A percentile compares a stretch with the other conserved stretches of the same genome.
These are phyloP conservation scores for Alternaria conjuncta DNA, from an alignment of 2,329 filamentous ascomycete species.

Conservation along the genomic window DNA sequence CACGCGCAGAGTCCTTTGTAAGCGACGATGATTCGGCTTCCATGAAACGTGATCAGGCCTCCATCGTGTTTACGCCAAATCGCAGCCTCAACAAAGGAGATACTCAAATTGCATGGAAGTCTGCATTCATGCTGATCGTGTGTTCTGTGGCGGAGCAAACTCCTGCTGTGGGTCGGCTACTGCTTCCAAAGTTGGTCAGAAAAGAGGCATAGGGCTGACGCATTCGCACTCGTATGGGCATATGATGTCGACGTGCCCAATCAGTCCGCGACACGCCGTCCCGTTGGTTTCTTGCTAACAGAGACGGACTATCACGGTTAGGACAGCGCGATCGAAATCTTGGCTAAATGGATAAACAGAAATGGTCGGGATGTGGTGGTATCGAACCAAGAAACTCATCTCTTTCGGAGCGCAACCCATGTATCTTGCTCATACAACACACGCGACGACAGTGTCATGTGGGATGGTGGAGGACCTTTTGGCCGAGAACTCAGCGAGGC, in stretches of 20 bases:
- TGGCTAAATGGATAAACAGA: slow-evolving; percentile 20
- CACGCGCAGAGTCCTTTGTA: not conserved
- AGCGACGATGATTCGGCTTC: slow-evolving; percentile 1
- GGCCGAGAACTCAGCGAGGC: not conserved
- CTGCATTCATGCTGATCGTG: slow-evolving; percentile 15
- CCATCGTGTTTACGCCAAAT: not conserved
- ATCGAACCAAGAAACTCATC: not conserved
- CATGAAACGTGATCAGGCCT: slow-evolving; percentile 4
- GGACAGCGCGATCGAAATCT: slow-evolving; percentile 14
- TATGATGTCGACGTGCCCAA: not conserved
- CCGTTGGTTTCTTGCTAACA: not conserved
- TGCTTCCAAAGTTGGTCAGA: not conserved
- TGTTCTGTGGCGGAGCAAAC: slow-evolving; percentile 1
- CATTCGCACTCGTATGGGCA: not conserved
- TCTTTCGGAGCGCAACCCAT: not conserved
- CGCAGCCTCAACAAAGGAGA: not conserved
- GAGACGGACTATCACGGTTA: not conserved
- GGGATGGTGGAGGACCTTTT: not conserved
- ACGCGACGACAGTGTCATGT: slow-evolving; percentile 5
- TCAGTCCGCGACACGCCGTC: not conserved
- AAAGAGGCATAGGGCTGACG: slow-evolving; percentile 10
- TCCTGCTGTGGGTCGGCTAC: slow-evolving; percentile 1
- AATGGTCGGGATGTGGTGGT: not conserved
- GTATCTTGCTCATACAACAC: slow-evolving; percentile 3
- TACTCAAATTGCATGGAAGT: slow-evolving; percentile 13